A percentile compares a stretch with the other conserved stretches of the same genome.
phyloP scores from a whole-genome alignment of 108 stramenopile genomes.

The Fragilaria crotonensis region DNA sequence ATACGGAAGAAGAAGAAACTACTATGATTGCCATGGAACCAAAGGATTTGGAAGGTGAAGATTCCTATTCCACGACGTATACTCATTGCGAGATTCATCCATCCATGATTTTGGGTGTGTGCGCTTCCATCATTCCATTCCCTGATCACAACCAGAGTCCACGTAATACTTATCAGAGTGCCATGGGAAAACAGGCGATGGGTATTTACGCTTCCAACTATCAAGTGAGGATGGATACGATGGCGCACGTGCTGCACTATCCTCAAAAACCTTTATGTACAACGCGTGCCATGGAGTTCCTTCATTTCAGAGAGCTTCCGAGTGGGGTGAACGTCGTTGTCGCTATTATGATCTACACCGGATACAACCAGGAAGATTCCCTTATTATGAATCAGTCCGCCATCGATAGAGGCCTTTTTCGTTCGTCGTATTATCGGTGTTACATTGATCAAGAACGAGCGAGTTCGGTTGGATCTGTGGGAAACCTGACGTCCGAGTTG shows the following conservation, averaged over 20 bases:
- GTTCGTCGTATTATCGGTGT: constrained; percentile 93
- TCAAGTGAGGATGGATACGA: constrained; percentile 98
- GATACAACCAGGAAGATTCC: constrained; percentile 99
- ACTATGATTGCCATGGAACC: constrained; percentile 99
- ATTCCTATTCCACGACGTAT: constrained; percentile 91
- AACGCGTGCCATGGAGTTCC: constrained; percentile 96
- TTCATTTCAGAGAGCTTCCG: constrained; percentile 97
- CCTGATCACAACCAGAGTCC: constrained; percentile 99
- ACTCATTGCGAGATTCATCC: constrained; percentile 99
- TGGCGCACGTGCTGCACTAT: constrained; percentile 99
- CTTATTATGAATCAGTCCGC: constrained; percentile 98
- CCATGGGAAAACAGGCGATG: constrained; percentile 94
- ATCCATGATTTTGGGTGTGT: constrained; percentile 93
- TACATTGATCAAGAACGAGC: constrained; percentile 91
- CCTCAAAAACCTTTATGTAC: constrained; percentile 98
- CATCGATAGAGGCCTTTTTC: constrained; percentile 97
- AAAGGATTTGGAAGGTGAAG: constrained; percentile 75
- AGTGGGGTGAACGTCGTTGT: constrained; percentile 97
- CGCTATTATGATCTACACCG: constrained; percentile 97
- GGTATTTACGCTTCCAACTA: constrained; percentile 96
- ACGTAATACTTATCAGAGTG: constrained; percentile 97
- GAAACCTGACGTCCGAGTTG: constrained; percentile 76
- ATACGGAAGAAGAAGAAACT: constrained; percentile 99
- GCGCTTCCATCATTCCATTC: constrained; percentile 97
- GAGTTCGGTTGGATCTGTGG: constrained; percentile 64